A percentile compares a stretch with the other conserved stretches of the same genome.
phyloP scores from a whole-genome alignment of 1,284 basidiomycete genomes.

The Ustilago vetiveriae region DNA sequence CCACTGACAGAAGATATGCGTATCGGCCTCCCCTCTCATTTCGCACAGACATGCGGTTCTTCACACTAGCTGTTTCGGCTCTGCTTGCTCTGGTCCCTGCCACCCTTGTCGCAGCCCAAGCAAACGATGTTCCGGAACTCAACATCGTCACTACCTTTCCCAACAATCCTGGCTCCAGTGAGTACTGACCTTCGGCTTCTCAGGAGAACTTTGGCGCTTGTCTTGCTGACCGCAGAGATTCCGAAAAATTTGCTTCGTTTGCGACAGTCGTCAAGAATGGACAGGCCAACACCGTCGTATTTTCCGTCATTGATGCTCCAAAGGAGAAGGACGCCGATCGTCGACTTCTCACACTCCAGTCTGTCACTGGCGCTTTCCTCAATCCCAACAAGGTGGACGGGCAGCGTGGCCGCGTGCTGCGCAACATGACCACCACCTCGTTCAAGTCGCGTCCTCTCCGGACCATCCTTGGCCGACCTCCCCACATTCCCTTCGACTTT shows the following conservation, averaged over 20 bases:
- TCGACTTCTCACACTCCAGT: constrained; percentile 55
- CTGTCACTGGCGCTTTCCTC: constrained; percentile 64
- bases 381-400: constrained; percentile 61
- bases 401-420: constrained; percentile 57
- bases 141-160: constrained; percentile 63
- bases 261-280: constrained; percentile 61
- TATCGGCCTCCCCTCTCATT: background rate
- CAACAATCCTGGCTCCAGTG: constrained; percentile 59
- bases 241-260: background rate
- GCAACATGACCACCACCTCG: constrained; percentile 64
- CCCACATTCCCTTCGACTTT: constrained; percentile 64
- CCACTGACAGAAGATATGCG: too few species aligned
- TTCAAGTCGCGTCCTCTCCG: constrained; percentile 59
- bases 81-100: constrained; percentile 32
- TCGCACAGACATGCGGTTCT: constrained; percentile 34
- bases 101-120: constrained; percentile 45
- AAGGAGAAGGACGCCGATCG: constrained; percentile 58
- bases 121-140: constrained; percentile 60
- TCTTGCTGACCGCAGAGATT: too few species aligned
- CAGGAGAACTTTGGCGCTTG: background rate
- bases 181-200: constrained; percentile 10
- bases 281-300: constrained; percentile 64
- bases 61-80: constrained; percentile 31
- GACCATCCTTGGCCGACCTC: constrained; percentile 46
- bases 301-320: constrained; percentile 56